Evolutionary conservation across 345 rosid species (phyloP), one percentile per base, ranked within the genome.

Genomic region (Pelargonium nanum): DNA sequence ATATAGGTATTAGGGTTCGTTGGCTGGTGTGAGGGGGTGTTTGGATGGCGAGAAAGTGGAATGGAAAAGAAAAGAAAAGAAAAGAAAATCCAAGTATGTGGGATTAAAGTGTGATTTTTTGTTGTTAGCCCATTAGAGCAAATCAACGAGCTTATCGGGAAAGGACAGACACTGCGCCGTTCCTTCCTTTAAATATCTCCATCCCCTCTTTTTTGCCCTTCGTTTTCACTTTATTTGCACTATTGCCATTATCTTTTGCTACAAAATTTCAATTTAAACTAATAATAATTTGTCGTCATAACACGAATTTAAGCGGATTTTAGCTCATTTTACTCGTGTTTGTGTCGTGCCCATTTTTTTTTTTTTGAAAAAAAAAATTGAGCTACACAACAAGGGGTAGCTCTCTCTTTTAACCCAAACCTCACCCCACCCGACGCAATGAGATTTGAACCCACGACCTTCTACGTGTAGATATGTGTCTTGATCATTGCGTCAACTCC

Each of bases 131-230:
- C 71, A 66, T 65, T 73, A 48, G 65, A 72, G 76, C 77, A 74
- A 58, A 40, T 55, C 68, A 58, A 65, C 67, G 78, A 74, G 78
- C 86, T 75, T 77, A 82, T 71, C 83, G 75, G 74, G 72, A 65
- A 78, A 67, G 34, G 69, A 70, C 78, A 64, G 70, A 62, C 75
- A 71, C 70, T 55, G 68, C 74, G 75, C 79, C 72, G 75, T 78
- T 76, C 64, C 69, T 56, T 57, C 68, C 64, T 32, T 66, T 55
- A 66, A 71, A 69, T 64, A 13, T 64, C 20, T 57, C 53, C 5
- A 34, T 20, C 26, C 19, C 56, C 23, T 20, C 2, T 26, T 26
- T 24, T 62, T 26, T 62, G 57, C 74, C 84, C 70, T 23, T 22
- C 5, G 2, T 23, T 56, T 32, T 19, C n/a, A 1, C 19, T 0